A percentile compares a stretch with the other conserved stretches of the same genome.
Evolutionary conservation across 345 rosid genomes (phyloP).

Genomic region (Corchorus capsularis): DNA sequence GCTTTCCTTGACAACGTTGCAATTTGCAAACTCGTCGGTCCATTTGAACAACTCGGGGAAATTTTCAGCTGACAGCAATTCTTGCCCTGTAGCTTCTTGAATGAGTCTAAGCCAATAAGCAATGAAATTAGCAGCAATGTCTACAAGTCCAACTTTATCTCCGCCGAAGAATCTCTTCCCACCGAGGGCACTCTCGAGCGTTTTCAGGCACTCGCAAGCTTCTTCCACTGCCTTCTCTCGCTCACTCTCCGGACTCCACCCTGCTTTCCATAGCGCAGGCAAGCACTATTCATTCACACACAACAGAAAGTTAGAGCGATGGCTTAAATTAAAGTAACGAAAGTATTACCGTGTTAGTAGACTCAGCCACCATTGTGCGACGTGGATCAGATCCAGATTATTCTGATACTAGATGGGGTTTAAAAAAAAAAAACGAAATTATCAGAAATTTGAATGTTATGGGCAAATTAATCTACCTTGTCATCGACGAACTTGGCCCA

Average conservation of each 20-base stretch:
- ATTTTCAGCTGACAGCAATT: conserved; percentile 24
- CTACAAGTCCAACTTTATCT: conserved; percentile 13
- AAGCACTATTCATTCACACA: neutral
- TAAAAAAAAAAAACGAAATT: neutral
- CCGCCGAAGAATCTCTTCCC: conserved; percentile 32
- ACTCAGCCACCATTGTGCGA: neutral
- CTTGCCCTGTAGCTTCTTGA: conserved; percentile 13
- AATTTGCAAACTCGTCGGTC: conserved; percentile 17
- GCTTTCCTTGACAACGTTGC: neutral
- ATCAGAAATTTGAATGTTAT: neutral
- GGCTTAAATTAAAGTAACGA: no score
- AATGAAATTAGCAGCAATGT: conserved; percentile 18
- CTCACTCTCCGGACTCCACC: neutral
- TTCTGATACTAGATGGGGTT: no score
- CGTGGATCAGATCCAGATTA: no score
- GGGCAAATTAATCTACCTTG: conserved; percentile 19
- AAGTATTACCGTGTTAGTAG: no score
- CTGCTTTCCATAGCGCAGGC: neutral
- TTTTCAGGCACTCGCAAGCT: conserved; percentile 8
- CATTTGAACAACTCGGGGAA: conserved; percentile 20
- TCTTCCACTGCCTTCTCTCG: conserved; percentile 21
- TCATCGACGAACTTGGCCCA: conserved; percentile 43
- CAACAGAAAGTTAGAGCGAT: neutral
- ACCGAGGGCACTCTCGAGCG: conserved; percentile 26
- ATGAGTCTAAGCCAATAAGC: conserved; percentile 19